These are phyloP conservation scores for Chlamydomonas schloesseri DNA, from an alignment of 139 green algal species.

Conservation along the genomic window DNA sequence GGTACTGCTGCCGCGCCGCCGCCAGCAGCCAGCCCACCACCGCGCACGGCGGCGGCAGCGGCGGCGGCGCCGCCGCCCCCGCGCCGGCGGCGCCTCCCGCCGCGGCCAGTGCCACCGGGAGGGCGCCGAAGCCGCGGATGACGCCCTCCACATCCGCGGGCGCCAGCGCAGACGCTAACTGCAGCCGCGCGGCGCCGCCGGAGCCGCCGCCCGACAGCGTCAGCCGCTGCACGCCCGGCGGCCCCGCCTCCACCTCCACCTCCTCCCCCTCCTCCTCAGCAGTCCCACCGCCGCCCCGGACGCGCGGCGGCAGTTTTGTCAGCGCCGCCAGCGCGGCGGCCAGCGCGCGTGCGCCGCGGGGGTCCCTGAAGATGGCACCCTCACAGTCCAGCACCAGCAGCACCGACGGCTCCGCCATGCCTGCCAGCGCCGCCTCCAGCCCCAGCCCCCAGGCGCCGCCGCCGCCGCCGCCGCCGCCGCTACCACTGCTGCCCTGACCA, in stretches of 20 bases:
- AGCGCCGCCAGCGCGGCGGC: not conserved
- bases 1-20: not conserved
- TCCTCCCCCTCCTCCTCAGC: too few species aligned
- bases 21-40: not conserved
- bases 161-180: not conserved
- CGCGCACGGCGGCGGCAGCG: not conserved
- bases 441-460: too few species aligned
- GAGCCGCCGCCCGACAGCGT: not conserved
- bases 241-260: too few species aligned
- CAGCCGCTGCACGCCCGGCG: too few species aligned
- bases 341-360: not conserved
- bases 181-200: not conserved
- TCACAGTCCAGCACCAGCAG: slow-evolving; percentile 5
- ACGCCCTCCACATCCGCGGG: not conserved
- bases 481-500: too few species aligned
- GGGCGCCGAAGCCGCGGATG: not conserved
- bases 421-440: too few species aligned
- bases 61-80: not conserved
- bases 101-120: not conserved
- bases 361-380: slow-evolving; percentile 15
- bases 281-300: not conserved
- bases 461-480: too few species aligned
- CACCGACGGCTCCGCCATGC: not conserved
- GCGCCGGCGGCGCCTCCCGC: not conserved
- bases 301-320: not conserved